A percentile compares a stretch with the other conserved stretches of the same genome.
These are phyloP conservation scores for Coleophoma eucalyptorum DNA, from an alignment of 2,329 filamentous ascomycete species.

Conservation along the genomic window DNA sequence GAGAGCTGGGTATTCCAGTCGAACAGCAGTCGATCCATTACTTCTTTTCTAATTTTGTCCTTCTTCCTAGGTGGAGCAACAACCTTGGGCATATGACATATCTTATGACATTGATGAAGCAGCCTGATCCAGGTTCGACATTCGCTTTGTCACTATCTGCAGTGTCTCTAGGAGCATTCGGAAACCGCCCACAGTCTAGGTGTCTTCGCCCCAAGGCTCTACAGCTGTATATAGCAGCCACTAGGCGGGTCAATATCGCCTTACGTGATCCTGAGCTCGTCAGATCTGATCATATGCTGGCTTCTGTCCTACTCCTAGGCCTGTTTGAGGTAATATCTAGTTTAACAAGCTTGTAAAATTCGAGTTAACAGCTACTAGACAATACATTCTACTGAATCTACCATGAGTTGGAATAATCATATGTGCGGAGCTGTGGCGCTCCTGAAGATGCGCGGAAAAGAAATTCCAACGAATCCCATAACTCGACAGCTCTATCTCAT, in stretches of 20 bases:
- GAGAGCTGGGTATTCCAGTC: slow-evolving; percentile 35
- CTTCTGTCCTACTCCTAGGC: slow-evolving; percentile 51
- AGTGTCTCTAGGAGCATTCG: slow-evolving; percentile 49
- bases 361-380: slow-evolving; percentile 17
- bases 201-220: slow-evolving; percentile 34
- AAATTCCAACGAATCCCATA: neutral
- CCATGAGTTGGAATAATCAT: slow-evolving; percentile 56
- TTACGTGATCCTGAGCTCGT: slow-evolving; percentile 41
- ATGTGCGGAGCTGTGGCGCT: slow-evolving; percentile 54
- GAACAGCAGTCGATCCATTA: slow-evolving; percentile 51
- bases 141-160: slow-evolving; percentile 52
- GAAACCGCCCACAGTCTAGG: slow-evolving; percentile 37
- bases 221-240: slow-evolving; percentile 46
- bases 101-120: slow-evolving; percentile 46
- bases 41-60: slow-evolving; percentile 56
- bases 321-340: slow-evolving; percentile 43
- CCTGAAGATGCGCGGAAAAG: slow-evolving; percentile 46
- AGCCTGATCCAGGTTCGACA: slow-evolving; percentile 35
- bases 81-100: slow-evolving; percentile 53
- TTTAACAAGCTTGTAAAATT: neutral
- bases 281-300: slow-evolving; percentile 48
- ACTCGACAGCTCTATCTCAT: neutral
- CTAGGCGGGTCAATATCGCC: slow-evolving; percentile 44
- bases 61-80: slow-evolving; percentile 45
- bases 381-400: slow-evolving; percentile 46